These are phyloP conservation scores for Galerina marginata DNA, from an alignment of 768 basidiomycete species.

Conservation along the genomic window DNA sequence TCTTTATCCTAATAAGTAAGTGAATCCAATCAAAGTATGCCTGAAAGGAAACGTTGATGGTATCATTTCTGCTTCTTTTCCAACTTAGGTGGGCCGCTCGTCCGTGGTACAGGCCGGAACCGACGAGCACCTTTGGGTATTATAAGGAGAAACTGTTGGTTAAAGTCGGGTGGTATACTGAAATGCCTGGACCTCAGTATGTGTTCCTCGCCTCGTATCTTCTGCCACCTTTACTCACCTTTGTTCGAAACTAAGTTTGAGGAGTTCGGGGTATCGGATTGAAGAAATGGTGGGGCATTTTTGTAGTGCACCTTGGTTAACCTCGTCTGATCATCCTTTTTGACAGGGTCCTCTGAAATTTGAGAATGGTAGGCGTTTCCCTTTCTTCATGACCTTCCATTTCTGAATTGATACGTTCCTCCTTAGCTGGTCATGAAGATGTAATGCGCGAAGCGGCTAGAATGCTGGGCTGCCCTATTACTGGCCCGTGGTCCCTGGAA, in stretches of 20 bases:
- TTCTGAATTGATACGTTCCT: not conserved
- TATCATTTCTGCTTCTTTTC: not conserved
- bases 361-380: slow-evolving; percentile 38
- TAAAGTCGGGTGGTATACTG: slow-evolving; percentile 37
- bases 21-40: not conserved
- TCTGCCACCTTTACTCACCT: not conserved
- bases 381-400: not conserved
- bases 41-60: not conserved
- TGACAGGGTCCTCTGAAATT: slow-evolving; percentile 41
- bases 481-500: slow-evolving; percentile 34
- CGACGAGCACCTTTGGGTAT: slow-evolving; percentile 31
- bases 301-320: not conserved
- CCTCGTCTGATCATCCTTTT: not conserved
- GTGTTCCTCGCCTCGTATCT: slow-evolving; percentile 12
- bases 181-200: slow-evolving; percentile 45
- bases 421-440: slow-evolving; percentile 46
- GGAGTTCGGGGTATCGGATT: slow-evolving; percentile 45
- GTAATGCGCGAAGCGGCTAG: slow-evolving; percentile 46
- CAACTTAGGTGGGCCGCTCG: slow-evolving; percentile 35
- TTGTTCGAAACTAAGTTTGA: slow-evolving; percentile 28
- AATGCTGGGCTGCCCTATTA: slow-evolving; percentile 48
- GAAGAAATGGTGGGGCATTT: slow-evolving; percentile 44
- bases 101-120: slow-evolving; percentile 55
- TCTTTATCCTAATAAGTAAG: slow-evolving; percentile 41
- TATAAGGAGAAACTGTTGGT: slow-evolving; percentile 38